phyloP scores from a whole-genome alignment of 2,329 filamentous ascomycete genomes.

The Podosphaera leucotricha region DNA sequence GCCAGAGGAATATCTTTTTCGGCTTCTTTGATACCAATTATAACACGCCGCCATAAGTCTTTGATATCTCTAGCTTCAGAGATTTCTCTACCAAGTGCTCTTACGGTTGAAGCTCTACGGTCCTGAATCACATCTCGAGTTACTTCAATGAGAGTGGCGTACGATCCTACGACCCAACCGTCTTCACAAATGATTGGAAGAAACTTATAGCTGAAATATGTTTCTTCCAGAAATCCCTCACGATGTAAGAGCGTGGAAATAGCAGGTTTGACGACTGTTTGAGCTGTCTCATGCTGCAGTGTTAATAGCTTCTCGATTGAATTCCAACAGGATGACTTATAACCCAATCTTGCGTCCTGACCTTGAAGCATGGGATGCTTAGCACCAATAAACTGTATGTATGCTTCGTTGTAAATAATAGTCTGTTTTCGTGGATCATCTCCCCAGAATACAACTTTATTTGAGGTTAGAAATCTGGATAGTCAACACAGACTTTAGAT shows the following conservation, averaged over 20 bases:
- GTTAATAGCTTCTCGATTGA: conserved; percentile 44
- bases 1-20: conserved; percentile 52
- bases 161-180: conserved; percentile 50
- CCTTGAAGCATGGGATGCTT: conserved; percentile 43
- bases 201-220: conserved; percentile 64
- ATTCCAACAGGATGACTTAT: conserved; percentile 50
- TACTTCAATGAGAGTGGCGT: conserved; percentile 65
- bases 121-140: conserved; percentile 58
- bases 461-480: not conserved
- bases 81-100: conserved; percentile 55
- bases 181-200: conserved; percentile 54
- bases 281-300: conserved; percentile 42
- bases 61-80: conserved; percentile 48
- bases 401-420: conserved; percentile 50
- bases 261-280: conserved; percentile 68
- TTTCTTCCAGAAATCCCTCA: conserved; percentile 49
- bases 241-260: conserved; percentile 51
- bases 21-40: conserved; percentile 34
- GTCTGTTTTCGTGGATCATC: conserved; percentile 27
- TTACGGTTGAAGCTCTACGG: conserved; percentile 53
- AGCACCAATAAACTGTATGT: conserved; percentile 44
- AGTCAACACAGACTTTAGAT: not conserved
- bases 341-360: conserved; percentile 37
- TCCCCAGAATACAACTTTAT: conserved; percentile 46
- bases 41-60: conserved; percentile 49